Conservation (phyloP, 2,329 filamentous ascomycete genomes). For the Aspergillus floridensis region DNA sequence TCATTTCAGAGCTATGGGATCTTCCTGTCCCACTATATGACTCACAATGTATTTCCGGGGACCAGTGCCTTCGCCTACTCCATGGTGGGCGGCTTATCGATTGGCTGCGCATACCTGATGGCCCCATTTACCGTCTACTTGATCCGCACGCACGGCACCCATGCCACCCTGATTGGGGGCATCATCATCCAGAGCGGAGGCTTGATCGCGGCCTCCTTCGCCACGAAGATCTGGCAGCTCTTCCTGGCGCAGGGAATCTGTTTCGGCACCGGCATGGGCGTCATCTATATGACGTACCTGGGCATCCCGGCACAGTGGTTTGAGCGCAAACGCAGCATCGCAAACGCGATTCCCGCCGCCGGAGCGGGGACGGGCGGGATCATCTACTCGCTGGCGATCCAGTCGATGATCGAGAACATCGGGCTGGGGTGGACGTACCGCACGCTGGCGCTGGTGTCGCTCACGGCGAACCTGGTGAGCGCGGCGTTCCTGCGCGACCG, state of each 20-base stretch:
- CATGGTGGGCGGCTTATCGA: slow-evolving; percentile 5
- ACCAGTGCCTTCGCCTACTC: slow-evolving; percentile 3
- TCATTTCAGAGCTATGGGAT: slow-evolving; percentile 1
- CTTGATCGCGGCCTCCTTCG: slow-evolving; percentile 40
- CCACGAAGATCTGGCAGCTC: slow-evolving; percentile 39
- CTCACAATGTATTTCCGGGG: slow-evolving; percentile 1
- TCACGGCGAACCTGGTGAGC: slow-evolving; percentile 1
- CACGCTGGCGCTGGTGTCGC: not conserved
- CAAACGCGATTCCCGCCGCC: slow-evolving; percentile 40
- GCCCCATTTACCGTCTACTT: slow-evolving; percentile 1
- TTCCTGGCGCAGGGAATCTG: slow-evolving; percentile 43
- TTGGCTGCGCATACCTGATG: slow-evolving; percentile 6
- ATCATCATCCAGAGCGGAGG: slow-evolving; percentile 33
- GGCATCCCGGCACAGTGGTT: slow-evolving; percentile 47
- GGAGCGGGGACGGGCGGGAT: slow-evolving; percentile 44
- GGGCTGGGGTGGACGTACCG: slow-evolving; percentile 43
- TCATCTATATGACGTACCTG: slow-evolving; percentile 40
- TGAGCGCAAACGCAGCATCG: slow-evolving; percentile 36
- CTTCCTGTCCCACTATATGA: slow-evolving; percentile 7
- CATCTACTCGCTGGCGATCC: slow-evolving; percentile 34
- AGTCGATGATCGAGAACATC: slow-evolving; percentile 38
- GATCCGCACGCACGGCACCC: not conserved
- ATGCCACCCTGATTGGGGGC: slow-evolving; percentile 20
- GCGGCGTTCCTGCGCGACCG: slow-evolving; percentile 4
- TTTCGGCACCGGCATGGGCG: slow-evolving; percentile 42